Base-by-base conservation (phyloP, 768 basidiomycete genomes). In the Boletus reticulatus region DNA sequence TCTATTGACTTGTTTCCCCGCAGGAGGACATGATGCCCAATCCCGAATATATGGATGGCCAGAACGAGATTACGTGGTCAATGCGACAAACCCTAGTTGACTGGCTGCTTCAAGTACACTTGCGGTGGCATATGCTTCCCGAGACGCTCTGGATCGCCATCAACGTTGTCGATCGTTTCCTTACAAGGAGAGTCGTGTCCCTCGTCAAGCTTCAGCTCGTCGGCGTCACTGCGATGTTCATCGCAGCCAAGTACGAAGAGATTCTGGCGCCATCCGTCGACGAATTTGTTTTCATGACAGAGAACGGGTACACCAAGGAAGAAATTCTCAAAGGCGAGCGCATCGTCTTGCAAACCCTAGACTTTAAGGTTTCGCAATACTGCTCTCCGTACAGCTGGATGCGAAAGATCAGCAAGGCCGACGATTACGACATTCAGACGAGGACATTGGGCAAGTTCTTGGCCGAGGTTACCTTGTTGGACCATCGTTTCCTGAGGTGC, bases 351-450 rank as follows among this genome's bases (percentile, higher is more conserved):
- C 93, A 94, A 76, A 92, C 92, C 31, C 83, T 99, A 51, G 94
- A 97, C 58, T 98, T 98, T 77, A 86, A 88, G 72, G 71, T 99
- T 73, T 98, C 95, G 56, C 88, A 94, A 57, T 99, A 99, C 75
- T 98, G 97, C 76, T 97, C 95, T 49, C 97, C 97, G 4, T 98
- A 98, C 78, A 94, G 91, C 71, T 98, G 97, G 96, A 94, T 98
- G 82, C 85, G 97, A 56, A 89, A 88, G 66, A 98, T 99, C 70
- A 95, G 92, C 82, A 97, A 94, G 73, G 96, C 97, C 36, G 97
- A 99, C 75, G 92, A 96, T 72, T 99, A 98, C 72, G 94, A 98
- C 68, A 87, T 98, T 67, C 96, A 98, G 71, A 99, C 97, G 14
- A 80, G 97, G 58, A 99, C 97, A 27, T 77, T 99, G 46, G 89